Evolutionary conservation across 202 grass and related monocot species (phyloP).

Genomic region (Schoenoplectus triqueter): DNA sequence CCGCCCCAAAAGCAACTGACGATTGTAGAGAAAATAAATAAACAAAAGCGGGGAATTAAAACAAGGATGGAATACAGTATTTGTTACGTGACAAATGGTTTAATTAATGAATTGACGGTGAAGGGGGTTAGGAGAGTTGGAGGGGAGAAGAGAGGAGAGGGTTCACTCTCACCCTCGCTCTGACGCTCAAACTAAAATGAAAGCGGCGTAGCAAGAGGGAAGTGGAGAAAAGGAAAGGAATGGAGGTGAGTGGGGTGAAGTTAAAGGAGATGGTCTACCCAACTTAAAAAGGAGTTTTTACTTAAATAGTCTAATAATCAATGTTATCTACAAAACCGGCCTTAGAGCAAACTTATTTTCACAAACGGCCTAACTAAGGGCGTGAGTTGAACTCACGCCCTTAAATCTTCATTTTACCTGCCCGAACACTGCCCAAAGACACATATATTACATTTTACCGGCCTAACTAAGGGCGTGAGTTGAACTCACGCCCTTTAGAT

Average conservation of each 20-base stretch:
- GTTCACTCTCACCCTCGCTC: conserved; percentile 19
- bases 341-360: too few species aligned
- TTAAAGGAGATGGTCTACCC: conserved; percentile 35
- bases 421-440: too few species aligned
- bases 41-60: conserved; percentile 16
- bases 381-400: too few species aligned
- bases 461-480: too few species aligned
- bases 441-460: too few species aligned
- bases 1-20: not conserved
- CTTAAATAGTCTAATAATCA: too few species aligned
- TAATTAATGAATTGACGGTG: conserved; percentile 19
- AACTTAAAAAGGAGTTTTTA: not conserved
- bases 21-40: conserved; percentile 21
- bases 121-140: not conserved
- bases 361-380: too few species aligned
- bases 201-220: not conserved
- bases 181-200: conserved; percentile 36
- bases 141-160: not conserved
- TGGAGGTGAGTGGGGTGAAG: not conserved
- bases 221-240: too few species aligned
- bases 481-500: too few species aligned
- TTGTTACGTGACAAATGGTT: conserved; percentile 27
- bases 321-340: too few species aligned
- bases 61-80: conserved; percentile 25
- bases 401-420: too few species aligned